Conservation (phyloP, 305 asterid species). For the Lippia alba region DNA sequence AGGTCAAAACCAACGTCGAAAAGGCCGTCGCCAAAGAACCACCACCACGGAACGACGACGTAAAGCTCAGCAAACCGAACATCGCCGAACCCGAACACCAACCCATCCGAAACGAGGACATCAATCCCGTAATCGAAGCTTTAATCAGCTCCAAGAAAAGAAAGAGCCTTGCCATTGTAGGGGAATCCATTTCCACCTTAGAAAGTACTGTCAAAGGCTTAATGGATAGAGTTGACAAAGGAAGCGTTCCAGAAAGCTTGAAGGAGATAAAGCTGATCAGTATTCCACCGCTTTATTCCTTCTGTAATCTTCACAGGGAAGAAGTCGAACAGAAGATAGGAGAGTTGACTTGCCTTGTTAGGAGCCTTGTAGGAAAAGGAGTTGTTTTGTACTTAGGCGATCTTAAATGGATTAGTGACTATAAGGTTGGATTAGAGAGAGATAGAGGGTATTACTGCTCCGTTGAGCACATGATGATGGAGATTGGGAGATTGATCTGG, state of each 20-base stretch:
- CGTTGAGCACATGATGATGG: constrained; percentile 89
- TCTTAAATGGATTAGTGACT: constrained; percentile 81
- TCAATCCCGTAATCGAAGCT: constrained; percentile 48
- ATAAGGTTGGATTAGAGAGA: constrained; percentile 46
- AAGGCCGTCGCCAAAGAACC: constrained; percentile 53
- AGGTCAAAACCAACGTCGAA: constrained; percentile 79
- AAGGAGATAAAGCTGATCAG: constrained; percentile 65
- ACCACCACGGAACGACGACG: neutral
- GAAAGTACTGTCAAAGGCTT: constrained; percentile 56
- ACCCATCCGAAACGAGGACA: constrained; percentile 56
- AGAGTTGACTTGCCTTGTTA: constrained; percentile 61
- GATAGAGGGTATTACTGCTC: constrained; percentile 63
- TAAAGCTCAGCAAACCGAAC: neutral
- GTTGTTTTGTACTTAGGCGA: constrained; percentile 86
- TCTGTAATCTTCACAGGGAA: constrained; percentile 60
- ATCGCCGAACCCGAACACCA: constrained; percentile 19
- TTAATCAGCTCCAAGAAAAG: constrained; percentile 38
- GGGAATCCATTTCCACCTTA: constrained; percentile 55
- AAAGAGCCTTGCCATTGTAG: constrained; percentile 65
- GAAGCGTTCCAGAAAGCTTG: constrained; percentile 52
- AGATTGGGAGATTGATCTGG: constrained; percentile 68
- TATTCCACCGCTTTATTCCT: constrained; percentile 59
- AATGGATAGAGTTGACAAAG: constrained; percentile 63
- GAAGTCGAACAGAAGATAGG: constrained; percentile 69
- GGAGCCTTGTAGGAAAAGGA: constrained; percentile 65